These are phyloP conservation scores for Tubosaeta brunneosetosa DNA, from an alignment of 768 basidiomycete species.

Conservation along the genomic window DNA sequence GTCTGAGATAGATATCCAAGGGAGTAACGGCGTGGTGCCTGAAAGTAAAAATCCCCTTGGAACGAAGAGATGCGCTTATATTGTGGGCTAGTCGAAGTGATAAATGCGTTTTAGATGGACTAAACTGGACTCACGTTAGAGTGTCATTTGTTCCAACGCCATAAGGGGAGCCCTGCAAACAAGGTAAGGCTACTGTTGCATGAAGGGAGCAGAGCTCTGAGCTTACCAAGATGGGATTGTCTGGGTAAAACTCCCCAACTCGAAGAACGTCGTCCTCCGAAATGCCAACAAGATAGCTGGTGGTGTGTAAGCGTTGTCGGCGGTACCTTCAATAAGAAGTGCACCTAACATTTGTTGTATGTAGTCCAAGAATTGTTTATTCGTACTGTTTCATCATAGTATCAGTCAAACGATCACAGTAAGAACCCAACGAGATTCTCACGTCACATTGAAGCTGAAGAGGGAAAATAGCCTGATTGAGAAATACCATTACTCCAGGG, in stretches of 20 bases:
- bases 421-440: neutral
- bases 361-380: neutral
- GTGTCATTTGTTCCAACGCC: neutral
- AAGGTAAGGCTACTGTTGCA: neutral
- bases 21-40: neutral
- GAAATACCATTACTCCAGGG: neutral
- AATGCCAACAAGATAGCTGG: neutral
- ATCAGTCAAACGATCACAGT: neutral
- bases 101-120: neutral
- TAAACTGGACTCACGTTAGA: neutral
- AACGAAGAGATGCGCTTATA: slow-evolving; percentile 34
- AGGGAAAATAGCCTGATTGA: neutral
- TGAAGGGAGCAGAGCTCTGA: neutral
- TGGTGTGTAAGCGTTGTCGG: neutral
- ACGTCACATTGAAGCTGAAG: slow-evolving; percentile 15
- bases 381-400: neutral
- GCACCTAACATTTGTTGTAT: neutral
- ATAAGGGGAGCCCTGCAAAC: neutral
- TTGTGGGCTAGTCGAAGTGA: slow-evolving; percentile 27
- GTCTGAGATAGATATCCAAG: neutral
- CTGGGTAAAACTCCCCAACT: neutral
- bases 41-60: slow-evolving; percentile 33
- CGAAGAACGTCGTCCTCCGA: neutral
- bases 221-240: neutral
- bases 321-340: neutral